Evolutionary conservation across 164 flowering plant species (phyloP).

Genomic region (Dillenia turbinata): DNA sequence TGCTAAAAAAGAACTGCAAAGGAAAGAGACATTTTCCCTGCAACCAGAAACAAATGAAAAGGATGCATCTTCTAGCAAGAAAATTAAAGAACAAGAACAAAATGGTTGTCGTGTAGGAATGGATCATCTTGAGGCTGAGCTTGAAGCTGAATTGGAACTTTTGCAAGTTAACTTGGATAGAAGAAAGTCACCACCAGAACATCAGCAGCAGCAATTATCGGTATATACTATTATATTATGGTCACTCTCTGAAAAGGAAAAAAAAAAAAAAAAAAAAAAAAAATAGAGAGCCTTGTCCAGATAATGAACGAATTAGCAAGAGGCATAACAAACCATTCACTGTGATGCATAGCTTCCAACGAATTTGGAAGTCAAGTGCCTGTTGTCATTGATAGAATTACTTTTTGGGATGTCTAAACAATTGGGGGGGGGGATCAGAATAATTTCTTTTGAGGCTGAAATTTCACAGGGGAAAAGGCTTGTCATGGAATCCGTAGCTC

Average conservation of each 20-base stretch:
- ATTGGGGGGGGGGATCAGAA: too few relatives aligned
- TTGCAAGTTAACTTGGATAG: conserved; percentile 33
- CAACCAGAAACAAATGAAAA: conserved; percentile 4
- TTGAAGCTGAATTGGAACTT: conserved; percentile 45
- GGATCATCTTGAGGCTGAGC: conserved; percentile 41
- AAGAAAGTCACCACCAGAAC: conserved; percentile 14
- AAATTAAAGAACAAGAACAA: too few relatives aligned
- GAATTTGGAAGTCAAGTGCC: not conserved
- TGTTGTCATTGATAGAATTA: not conserved
- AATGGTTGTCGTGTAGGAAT: conserved; percentile 11
- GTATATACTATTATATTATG: conserved; percentile 18
- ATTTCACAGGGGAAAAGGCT: too few relatives aligned
- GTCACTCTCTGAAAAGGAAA: not conserved
- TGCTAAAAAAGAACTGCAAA: conserved; percentile 22
- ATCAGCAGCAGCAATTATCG: conserved; percentile 21
- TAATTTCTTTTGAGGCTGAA: too few relatives aligned
- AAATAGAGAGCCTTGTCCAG: too few relatives aligned
- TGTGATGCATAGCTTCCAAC: not conserved
- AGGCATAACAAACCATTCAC: not conserved
- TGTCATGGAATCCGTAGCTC: too few relatives aligned
- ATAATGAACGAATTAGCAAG: not conserved
- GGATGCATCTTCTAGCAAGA: not conserved
- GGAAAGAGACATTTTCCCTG: conserved; percentile 6
- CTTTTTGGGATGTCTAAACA: too few relatives aligned
- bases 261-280: too few relatives aligned